Evolutionary conservation across 2,329 filamentous ascomycete genomes (phyloP).

Genomic region (Fonsecaea pedrosoi): DNA sequence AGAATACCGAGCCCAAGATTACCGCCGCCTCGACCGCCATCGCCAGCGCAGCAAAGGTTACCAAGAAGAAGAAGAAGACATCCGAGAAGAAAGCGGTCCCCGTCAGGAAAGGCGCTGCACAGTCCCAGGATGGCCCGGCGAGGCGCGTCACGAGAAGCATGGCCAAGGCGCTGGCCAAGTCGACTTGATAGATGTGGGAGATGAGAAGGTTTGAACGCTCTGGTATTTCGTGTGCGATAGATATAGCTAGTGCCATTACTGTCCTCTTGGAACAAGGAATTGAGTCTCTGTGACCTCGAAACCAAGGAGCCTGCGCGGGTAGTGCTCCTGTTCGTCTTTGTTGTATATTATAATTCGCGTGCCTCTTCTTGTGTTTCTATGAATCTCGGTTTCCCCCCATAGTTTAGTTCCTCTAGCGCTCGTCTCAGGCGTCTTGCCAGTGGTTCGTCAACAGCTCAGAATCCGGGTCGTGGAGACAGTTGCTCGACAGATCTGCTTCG

Average conservation of each 20-base stretch:
- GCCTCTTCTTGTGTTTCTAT: too few relatives aligned
- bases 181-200: not conserved
- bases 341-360: not conserved
- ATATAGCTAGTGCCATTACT: not conserved
- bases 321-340: not conserved
- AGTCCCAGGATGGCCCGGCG: not conserved
- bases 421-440: not conserved
- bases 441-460: not conserved
- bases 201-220: not conserved
- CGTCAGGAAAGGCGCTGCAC: not conserved
- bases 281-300: too few relatives aligned
- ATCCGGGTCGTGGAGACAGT: not conserved
- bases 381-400: not conserved
- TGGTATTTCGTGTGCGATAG: not conserved
- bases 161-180: not conserved
- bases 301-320: not conserved
- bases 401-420: not conserved
- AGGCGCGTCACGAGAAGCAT: not conserved
- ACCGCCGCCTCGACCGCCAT: not conserved
- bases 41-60: not conserved
- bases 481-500: not conserved
- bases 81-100: not conserved
- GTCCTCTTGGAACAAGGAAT: not conserved
- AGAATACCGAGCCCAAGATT: not conserved
- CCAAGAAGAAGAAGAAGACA: conserved; percentile 2